Conservation (phyloP, 140 eudicot species). For the Stevia rebaudiana region DNA sequence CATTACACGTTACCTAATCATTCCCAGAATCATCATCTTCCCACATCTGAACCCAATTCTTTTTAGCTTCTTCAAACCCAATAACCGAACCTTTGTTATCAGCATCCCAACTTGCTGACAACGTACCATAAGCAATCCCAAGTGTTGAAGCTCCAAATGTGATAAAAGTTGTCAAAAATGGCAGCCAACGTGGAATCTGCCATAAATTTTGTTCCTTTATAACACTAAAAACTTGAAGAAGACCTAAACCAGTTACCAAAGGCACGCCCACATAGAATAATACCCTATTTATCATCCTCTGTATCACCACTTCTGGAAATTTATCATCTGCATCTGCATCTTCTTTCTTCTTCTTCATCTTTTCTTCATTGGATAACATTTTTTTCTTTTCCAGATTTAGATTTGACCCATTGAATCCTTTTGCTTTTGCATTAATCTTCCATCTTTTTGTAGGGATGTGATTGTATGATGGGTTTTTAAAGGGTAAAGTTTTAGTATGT, state of each 20-base stretch:
- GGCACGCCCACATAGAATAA: constrained; percentile 62
- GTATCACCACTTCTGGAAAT: constrained; percentile 53
- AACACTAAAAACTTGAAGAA: constrained; percentile 41
- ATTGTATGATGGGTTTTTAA: constrained; percentile 14
- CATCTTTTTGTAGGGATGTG: constrained; percentile 30
- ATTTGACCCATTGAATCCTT: constrained; percentile 49
- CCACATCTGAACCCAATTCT: constrained; percentile 92
- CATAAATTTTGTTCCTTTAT: constrained; percentile 42
- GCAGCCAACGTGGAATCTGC: constrained; percentile 79
- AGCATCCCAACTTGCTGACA: constrained; percentile 87
- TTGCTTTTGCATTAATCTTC: constrained; percentile 55
- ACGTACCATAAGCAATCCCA: constrained; percentile 74
- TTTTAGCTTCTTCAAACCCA: constrained; percentile 66
- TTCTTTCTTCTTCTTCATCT: constrained; percentile 21
- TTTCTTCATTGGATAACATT: constrained; percentile 13
- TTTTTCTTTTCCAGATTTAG: constrained; percentile 17
- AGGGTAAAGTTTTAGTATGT: constrained; percentile 27
- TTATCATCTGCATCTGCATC: constrained; percentile 53
- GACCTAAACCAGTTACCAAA: constrained; percentile 45
- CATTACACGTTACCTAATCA: constrained; percentile 3
- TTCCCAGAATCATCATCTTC: constrained; percentile 45
- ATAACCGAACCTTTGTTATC: constrained; percentile 62
- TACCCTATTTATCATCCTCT: constrained; percentile 61
- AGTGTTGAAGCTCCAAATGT: constrained; percentile 78
- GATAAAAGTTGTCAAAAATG: constrained; percentile 55